phyloP scores from a whole-genome alignment of 768 basidiomycete species.

The Hypholoma sublateritium region DNA sequence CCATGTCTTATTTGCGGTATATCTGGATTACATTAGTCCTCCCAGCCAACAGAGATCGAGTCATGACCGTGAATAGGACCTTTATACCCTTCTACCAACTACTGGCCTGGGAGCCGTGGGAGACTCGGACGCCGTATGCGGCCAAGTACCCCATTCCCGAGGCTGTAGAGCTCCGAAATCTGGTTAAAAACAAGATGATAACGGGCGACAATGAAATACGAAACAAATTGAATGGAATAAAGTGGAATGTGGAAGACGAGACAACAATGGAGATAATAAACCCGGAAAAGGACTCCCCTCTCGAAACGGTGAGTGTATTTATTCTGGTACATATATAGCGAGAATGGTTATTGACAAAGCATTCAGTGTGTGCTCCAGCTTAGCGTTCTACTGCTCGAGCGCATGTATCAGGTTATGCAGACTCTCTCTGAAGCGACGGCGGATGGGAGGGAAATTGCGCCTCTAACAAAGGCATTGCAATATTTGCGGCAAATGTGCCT shows the following conservation, averaged over 20 bases:
- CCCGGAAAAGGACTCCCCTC: not conserved
- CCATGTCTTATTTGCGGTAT: too few relatives aligned
- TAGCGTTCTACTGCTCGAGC: not conserved
- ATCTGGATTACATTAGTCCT: not conserved
- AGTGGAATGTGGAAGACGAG: constrained; percentile 5
- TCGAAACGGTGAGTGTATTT: not conserved
- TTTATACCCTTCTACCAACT: not conserved
- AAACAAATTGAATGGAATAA: not conserved
- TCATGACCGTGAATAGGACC: not conserved
- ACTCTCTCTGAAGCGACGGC: not conserved
- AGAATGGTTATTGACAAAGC: not conserved
- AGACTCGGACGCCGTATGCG: not conserved
- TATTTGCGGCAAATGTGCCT: not conserved
- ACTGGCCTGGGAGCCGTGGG: not conserved
- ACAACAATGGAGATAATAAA: not conserved
- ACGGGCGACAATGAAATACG: not conserved
- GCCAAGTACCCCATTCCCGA: not conserved
- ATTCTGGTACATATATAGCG: not conserved
- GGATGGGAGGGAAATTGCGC: not conserved
- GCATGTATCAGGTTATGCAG: not conserved
- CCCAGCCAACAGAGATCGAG: not conserved
- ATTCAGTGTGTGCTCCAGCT: not conserved
- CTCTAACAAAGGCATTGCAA: not conserved
- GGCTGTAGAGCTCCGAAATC: not conserved
- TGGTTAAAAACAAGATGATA: constrained; percentile 4